These are phyloP conservation scores for Monilinia aucupariae DNA, from an alignment of 2,329 filamentous ascomycete genomes.

Conservation along the genomic window DNA sequence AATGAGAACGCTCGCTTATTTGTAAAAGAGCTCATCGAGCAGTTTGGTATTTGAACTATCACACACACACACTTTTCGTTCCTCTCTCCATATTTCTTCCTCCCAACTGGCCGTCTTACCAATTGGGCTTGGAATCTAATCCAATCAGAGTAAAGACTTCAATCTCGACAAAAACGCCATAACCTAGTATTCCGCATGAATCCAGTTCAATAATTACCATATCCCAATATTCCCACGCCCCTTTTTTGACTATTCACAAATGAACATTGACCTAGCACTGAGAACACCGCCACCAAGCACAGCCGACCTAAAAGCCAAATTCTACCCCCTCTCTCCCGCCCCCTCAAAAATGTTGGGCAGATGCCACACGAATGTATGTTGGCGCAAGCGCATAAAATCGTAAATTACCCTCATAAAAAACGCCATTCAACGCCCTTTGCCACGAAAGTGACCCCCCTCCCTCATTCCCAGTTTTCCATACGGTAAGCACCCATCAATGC, in stretches of 20 bases:
- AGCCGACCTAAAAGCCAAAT: neutral
- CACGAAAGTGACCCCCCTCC: neutral
- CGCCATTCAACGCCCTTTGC: neutral
- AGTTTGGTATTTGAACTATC: neutral
- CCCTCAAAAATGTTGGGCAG: neutral
- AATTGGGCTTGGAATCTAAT: neutral
- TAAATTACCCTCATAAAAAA: constrained; percentile 5
- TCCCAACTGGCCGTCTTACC: neutral
- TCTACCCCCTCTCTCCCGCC: neutral
- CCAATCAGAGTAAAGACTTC: neutral
- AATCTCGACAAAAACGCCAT: constrained; percentile 8
- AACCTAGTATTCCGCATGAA: constrained; percentile 9
- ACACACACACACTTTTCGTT: neutral
- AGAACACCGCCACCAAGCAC: neutral
- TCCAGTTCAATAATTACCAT: constrained; percentile 12
- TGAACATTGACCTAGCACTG: neutral
- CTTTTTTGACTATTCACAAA: constrained; percentile 1
- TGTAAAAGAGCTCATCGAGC: neutral
- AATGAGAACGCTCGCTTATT: neutral
- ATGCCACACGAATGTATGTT: constrained; percentile 6
- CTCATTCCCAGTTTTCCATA: constrained; percentile 3
- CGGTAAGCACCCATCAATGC: neutral
- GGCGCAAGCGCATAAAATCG: constrained; percentile 14
- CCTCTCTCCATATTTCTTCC: neutral
- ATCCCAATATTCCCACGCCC: neutral